Evolutionary conservation across 306 rosid genomes (phyloP), one percentile per base, ranked within the genome.

Genomic region (Acmispon strigosus): DNA sequence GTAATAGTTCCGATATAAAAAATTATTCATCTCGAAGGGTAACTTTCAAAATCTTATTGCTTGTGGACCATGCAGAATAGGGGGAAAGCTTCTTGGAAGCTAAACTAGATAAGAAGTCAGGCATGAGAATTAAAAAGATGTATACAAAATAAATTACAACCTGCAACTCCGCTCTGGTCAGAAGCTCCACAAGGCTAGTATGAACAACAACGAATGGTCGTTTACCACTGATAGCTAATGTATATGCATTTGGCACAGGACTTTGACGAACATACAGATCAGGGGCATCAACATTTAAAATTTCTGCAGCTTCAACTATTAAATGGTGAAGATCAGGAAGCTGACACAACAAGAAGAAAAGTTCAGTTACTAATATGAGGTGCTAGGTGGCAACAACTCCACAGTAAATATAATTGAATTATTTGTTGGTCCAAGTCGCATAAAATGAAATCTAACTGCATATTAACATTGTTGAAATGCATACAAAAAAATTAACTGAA

Each of bases 191-290:
- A 61, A 94, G 97, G 75, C 99, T 88, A 32, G 96, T 94, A 78
- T 94, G 99, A 74, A 91, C 64, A 60, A 94, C 96, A 76, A 91
- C 91, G 20, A 94, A 94, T 5, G 99, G 99, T 65, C 77, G 90
- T 87, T 94, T 89, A 64, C 97, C 97, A 45, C 91, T 86, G 63
- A 94, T 82, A 68, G 99, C 99, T 80, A 94, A 81, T 55, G 99
- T 94, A 79, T 94, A 94, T 14, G 98, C 98, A 83, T 94, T 94
- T 71, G 98, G 98, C 53, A 89, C 91, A 44, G 98, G 97, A 79
- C 92, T 94, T 82, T 94, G 98, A 37, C 96, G 97, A 75, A 94
- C 90, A 66, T 94, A 90, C 13, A 94, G 84, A 89, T 87, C 96
- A 59, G 99, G 96, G 72, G 91, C 84, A 72, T 76, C 94, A 10